Percentiles rank a stretch among this genome's conserved stretches.
Evolutionary conservation across 176 grass and related monocot genomes (phyloP).

Genomic region (Juncus inflexus): DNA sequence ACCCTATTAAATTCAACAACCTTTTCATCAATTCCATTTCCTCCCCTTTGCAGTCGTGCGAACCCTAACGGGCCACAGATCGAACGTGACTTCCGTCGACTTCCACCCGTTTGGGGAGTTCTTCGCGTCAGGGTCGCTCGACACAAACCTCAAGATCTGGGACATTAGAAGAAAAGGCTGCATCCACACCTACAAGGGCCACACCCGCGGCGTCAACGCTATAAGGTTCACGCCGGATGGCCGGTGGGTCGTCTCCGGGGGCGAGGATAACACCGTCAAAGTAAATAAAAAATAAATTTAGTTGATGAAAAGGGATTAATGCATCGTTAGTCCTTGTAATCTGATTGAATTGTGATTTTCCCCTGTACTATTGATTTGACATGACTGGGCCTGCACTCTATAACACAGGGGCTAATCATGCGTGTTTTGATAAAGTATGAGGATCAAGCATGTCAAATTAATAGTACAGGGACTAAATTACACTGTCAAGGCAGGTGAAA

Average conservation of each 20-base stretch:
- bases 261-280: constrained; percentile 93
- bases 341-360: too few relatives aligned
- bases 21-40: neutral
- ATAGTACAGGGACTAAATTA: too few relatives aligned
- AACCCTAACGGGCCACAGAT: constrained; percentile 85
- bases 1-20: too few relatives aligned
- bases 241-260: constrained; percentile 91
- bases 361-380: too few relatives aligned
- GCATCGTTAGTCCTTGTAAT: neutral
- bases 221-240: constrained; percentile 97
- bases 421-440: too few relatives aligned
- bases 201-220: constrained; percentile 86
- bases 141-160: constrained; percentile 98
- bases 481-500: too few relatives aligned
- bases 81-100: constrained; percentile 90
- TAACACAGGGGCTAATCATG: too few relatives aligned
- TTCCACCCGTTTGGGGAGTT: constrained; percentile 98
- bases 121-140: constrained; percentile 88
- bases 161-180: constrained; percentile 92
- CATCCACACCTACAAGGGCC: constrained; percentile 96
- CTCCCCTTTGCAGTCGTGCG: constrained; percentile 60
- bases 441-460: too few relatives aligned
- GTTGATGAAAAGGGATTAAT: neutral
- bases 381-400: too few relatives aligned
- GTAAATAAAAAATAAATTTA: constrained; percentile 29